Evolutionary conservation across 2,329 filamentous ascomycete species (phyloP).

Genomic region (Cytospora leucostoma): DNA sequence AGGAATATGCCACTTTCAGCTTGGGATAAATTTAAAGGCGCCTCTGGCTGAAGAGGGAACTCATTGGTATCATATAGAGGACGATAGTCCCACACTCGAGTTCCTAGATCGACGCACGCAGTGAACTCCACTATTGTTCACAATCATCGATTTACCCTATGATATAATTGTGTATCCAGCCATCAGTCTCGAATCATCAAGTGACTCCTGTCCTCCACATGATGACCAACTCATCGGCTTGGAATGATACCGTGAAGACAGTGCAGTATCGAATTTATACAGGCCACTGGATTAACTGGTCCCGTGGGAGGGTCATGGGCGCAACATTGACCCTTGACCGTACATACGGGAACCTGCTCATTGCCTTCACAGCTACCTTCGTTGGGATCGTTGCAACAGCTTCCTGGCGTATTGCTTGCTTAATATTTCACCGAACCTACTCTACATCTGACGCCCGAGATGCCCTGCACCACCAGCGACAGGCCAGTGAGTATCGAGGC

Average conservation of each 20-base stretch:
- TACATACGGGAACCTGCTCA: constrained; percentile 35
- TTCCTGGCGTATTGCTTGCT: constrained; percentile 32
- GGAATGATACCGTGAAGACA: not conserved
- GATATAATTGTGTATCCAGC: too few species aligned
- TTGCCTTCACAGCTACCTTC: constrained; percentile 39
- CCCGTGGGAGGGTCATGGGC: constrained; percentile 35
- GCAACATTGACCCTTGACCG: constrained; percentile 37
- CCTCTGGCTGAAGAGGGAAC: too few species aligned
- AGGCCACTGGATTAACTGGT: constrained; percentile 38
- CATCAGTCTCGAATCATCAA: too few species aligned
- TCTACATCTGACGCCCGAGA: constrained; percentile 30
- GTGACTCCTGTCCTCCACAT: too few species aligned
- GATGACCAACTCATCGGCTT: not conserved
- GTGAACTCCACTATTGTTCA: too few species aligned
- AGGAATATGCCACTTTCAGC: too few species aligned
- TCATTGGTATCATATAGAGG: too few species aligned
- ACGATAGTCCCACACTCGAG: too few species aligned
- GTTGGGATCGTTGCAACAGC: constrained; percentile 31
- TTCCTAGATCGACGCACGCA: too few species aligned
- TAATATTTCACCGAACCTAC: constrained; percentile 29
- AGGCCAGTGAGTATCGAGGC: constrained; percentile 17
- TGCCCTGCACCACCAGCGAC: constrained; percentile 34
- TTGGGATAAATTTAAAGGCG: too few species aligned
- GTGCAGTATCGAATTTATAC: constrained; percentile 27
- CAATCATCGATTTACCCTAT: too few species aligned